A percentile compares a stretch with the other conserved stretches of the same genome.
Conservation (phyloP, 805 yeast species). For the Kockiozyma suomiensis region DNA sequence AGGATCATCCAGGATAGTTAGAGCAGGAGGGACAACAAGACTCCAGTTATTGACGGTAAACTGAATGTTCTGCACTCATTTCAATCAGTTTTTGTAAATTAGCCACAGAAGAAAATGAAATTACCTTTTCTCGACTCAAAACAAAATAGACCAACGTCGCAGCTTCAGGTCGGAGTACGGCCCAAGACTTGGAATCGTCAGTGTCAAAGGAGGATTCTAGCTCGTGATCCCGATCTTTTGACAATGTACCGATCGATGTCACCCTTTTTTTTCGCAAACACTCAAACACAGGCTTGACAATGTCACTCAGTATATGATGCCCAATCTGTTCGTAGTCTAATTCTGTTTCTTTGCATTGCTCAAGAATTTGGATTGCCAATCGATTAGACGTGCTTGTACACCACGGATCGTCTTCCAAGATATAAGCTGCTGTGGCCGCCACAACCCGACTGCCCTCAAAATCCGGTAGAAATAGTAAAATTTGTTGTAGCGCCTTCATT, state of each 20-base stretch:
- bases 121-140: conserved; percentile 5
- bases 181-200: conserved; percentile 15
- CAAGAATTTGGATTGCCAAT: conserved; percentile 1
- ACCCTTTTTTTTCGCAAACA: conserved; percentile 12
- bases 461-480: not conserved
- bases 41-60: conserved; percentile 21
- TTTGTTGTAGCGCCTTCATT: conserved; percentile 6
- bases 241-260: conserved; percentile 13
- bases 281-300: conserved; percentile 20
- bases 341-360: not conserved
- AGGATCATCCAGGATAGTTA: conserved; percentile 20
- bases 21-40: conserved; percentile 23
- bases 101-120: not conserved
- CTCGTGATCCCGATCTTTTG: conserved; percentile 14
- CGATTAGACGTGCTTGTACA: not conserved
- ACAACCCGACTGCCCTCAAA: not conserved
- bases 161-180: conserved; percentile 24
- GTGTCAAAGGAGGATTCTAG: conserved; percentile 7
- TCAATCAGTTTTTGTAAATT: not conserved
- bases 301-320: conserved; percentile 3
- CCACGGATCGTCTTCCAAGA: conserved; percentile 18
- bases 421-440: conserved; percentile 15
- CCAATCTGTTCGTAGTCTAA: not conserved
- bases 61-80: not conserved
- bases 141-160: conserved; percentile 19